These are phyloP conservation scores for Tylopilus intermedius DNA, from an alignment of 768 basidiomycete species.

Conservation along the genomic window DNA sequence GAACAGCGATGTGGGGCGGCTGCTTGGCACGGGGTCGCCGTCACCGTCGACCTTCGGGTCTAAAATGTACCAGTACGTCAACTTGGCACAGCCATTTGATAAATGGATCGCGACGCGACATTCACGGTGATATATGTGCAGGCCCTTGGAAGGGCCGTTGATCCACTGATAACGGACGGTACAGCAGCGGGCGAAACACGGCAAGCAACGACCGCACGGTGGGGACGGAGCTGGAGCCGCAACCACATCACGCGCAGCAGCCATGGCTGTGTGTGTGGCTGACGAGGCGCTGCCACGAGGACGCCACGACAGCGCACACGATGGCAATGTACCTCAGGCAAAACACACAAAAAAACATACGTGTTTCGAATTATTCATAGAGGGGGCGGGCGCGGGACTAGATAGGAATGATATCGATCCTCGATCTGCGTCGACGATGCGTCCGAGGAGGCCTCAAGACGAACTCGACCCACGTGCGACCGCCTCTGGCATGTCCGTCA, in stretches of 20 bases:
- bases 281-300: not conserved
- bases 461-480: constrained; percentile 19
- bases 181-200: not conserved
- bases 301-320: not conserved
- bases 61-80: not conserved
- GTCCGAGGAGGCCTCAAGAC: not conserved
- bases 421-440: too few relatives aligned
- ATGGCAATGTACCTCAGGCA: not conserved
- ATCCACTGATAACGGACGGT: not conserved
- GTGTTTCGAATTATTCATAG: too few relatives aligned
- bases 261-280: not conserved
- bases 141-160: too few relatives aligned
- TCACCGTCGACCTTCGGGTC: too few relatives aligned
- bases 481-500: constrained; percentile 48
- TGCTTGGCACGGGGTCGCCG: too few relatives aligned
- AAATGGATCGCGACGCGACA: not conserved
- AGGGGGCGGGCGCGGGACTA: too few relatives aligned
- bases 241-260: not conserved
- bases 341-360: too few relatives aligned
- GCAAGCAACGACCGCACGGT: too few relatives aligned
- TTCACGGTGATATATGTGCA: not conserved
- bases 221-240: not conserved
- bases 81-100: not conserved
- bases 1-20: not conserved
- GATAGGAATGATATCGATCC: too few relatives aligned